These are phyloP conservation scores for Takashimella tepidaria DNA, from an alignment of 1,284 basidiomycete species.

Conservation along the genomic window DNA sequence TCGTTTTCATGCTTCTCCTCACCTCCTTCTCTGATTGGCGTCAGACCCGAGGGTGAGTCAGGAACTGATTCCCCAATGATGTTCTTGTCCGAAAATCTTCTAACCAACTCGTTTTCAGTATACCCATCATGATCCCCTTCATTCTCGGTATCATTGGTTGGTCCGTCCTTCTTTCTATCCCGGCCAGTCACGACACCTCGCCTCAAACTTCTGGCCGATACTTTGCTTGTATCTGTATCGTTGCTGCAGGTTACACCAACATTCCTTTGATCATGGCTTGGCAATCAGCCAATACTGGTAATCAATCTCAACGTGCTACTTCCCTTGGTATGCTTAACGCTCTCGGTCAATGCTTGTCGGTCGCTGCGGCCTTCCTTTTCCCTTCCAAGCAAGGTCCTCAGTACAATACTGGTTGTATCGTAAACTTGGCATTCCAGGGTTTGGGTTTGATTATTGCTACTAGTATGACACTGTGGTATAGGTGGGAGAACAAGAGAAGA, in stretches of 20 bases:
- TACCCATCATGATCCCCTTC: conserved; percentile 44
- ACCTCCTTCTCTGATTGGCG: conserved; percentile 65
- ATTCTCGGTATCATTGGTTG: conserved; percentile 47
- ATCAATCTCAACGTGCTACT: conserved; percentile 47
- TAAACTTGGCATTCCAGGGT: conserved; percentile 48
- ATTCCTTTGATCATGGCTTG: conserved; percentile 44
- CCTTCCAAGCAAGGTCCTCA: conserved; percentile 44
- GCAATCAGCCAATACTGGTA: conserved; percentile 42
- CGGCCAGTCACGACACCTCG: conserved; percentile 24
- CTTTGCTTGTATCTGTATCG: conserved; percentile 47
- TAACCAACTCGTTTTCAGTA: conserved; percentile 2
- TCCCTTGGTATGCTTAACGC: conserved; percentile 51
- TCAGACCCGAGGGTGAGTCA: conserved; percentile 57
- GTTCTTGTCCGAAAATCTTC: background rate
- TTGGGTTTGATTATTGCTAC: conserved; percentile 45
- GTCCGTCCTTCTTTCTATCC: conserved; percentile 43
- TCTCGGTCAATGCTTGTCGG: conserved; percentile 48
- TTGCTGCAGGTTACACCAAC: conserved; percentile 44
- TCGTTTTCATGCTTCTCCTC: conserved; percentile 60
- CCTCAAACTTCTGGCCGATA: conserved; percentile 41
- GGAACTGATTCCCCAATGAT: conserved; percentile 37
- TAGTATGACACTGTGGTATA: conserved; percentile 44
- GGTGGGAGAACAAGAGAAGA: conserved; percentile 45
- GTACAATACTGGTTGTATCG: conserved; percentile 45
- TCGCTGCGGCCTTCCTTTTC: conserved; percentile 50